Percentiles rank a stretch among this genome's conserved stretches.
Conservation (phyloP, 106 monocot genomes). For the Dioscorea alata region DNA sequence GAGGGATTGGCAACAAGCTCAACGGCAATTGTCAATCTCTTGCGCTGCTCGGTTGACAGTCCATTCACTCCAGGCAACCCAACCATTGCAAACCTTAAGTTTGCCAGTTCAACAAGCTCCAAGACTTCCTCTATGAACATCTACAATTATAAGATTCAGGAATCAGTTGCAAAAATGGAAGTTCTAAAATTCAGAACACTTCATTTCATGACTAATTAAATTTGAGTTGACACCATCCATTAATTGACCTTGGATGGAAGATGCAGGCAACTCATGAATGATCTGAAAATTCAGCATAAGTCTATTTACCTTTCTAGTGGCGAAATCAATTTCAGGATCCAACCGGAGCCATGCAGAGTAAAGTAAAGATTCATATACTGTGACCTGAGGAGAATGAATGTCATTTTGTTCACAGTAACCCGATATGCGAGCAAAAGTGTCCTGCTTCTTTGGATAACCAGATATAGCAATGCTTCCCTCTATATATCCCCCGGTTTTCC, state of each 20-base stretch:
- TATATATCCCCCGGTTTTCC: constrained; percentile 79
- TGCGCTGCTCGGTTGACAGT: constrained; percentile 49
- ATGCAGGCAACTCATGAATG: too few species aligned
- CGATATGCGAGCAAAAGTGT: constrained; percentile 74
- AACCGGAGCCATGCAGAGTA: constrained; percentile 74
- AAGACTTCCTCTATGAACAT: constrained; percentile 44
- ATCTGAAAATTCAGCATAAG: not conserved
- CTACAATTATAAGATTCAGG: constrained; percentile 5
- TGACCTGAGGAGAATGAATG: constrained; percentile 76
- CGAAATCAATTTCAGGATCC: constrained; percentile 41
- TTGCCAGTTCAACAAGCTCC: constrained; percentile 41
- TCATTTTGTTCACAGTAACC: constrained; percentile 87
- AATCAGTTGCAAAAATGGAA: not conserved
- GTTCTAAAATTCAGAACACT: not conserved
- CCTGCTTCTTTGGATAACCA: constrained; percentile 76
- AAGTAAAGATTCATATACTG: constrained; percentile 61
- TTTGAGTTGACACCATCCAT: not conserved
- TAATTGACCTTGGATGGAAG: not conserved
- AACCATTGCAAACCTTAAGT: constrained; percentile 27
- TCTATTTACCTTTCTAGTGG: constrained; percentile 46
- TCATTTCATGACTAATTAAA: not conserved
- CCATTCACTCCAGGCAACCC: constrained; percentile 41
- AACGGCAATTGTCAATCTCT: constrained; percentile 44
- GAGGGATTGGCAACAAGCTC: constrained; percentile 79
- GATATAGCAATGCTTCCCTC: constrained; percentile 58